Evolutionary conservation across 106 monocot genomes (phyloP).

Genomic region (Apostasia ramifera): DNA sequence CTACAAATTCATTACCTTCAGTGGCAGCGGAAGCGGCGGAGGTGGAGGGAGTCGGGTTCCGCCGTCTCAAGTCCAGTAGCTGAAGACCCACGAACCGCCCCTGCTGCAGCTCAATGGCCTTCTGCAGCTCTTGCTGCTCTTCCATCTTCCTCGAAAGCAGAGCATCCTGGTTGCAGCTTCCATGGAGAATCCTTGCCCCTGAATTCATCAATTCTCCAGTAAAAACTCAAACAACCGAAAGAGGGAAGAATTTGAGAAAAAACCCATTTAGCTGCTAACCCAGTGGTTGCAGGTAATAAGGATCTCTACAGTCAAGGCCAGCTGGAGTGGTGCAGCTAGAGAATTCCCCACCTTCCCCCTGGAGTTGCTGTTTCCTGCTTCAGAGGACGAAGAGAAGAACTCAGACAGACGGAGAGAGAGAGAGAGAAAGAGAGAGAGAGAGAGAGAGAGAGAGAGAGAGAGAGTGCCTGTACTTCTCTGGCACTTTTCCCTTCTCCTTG

Average conservation of each 20-base stretch:
- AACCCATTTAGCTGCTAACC: slow-evolving; percentile 17
- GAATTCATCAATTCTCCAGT: slow-evolving; percentile 3
- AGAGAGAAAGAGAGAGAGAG: neutral
- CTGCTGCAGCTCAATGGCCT: slow-evolving; percentile 71
- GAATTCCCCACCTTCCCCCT: slow-evolving; percentile 48
- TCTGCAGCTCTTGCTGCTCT: slow-evolving; percentile 76
- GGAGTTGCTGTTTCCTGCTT: slow-evolving; percentile 39
- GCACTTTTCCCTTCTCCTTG: slow-evolving; percentile 54
- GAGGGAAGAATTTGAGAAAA: neutral
- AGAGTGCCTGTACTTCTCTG: slow-evolving; percentile 36
- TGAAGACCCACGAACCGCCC: slow-evolving; percentile 74
- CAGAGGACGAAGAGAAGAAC: neutral
- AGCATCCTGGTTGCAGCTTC: slow-evolving; percentile 29
- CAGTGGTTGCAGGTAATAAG: slow-evolving; percentile 70
- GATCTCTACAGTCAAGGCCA: slow-evolving; percentile 60
- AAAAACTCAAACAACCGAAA: neutral
- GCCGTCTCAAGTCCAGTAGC: slow-evolving; percentile 51
- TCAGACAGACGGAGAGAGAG: neutral
- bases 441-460: neutral
- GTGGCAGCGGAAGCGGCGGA: slow-evolving; percentile 1
- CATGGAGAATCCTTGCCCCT: slow-evolving; percentile 64
- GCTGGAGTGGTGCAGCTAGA: slow-evolving; percentile 64
- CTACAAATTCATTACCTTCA: slow-evolving; percentile 8
- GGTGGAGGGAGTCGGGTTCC: slow-evolving; percentile 11
- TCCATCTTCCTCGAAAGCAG: slow-evolving; percentile 64